Percentiles rank a stretch among this genome's conserved stretches.
Evolutionary conservation across 768 basidiomycete species (phyloP).

Genomic region (Daedalea quercina): DNA sequence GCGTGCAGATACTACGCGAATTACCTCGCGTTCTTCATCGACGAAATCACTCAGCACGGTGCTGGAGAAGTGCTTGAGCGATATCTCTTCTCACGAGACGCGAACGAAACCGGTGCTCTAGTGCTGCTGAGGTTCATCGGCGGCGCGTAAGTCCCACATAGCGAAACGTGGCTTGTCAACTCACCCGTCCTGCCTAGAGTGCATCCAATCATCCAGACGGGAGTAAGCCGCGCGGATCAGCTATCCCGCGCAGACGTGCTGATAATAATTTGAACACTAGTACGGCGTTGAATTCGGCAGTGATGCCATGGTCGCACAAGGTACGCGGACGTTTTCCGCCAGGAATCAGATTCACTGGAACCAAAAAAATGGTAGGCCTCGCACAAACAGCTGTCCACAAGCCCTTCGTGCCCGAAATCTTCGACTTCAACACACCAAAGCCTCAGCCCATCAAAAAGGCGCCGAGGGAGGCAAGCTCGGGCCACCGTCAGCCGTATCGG

Average conservation of each 20-base stretch:
- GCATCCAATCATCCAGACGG: slow-evolving; percentile 53
- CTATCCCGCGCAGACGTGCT: background rate
- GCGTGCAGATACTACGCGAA: slow-evolving; percentile 23
- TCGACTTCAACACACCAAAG: slow-evolving; percentile 20
- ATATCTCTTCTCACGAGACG: slow-evolving; percentile 37
- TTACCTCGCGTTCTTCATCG: slow-evolving; percentile 29
- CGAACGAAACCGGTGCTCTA: slow-evolving; percentile 24
- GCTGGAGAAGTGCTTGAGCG: slow-evolving; percentile 35
- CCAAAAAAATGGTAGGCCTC: slow-evolving; percentile 28
- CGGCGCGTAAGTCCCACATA: slow-evolving; percentile 27
- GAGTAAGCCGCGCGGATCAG: no score
- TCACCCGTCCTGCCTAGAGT: slow-evolving; percentile 26
- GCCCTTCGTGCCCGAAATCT: slow-evolving; percentile 23
- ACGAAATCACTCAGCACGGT: slow-evolving; percentile 32
- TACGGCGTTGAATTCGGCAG: slow-evolving; percentile 49
- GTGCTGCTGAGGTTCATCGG: slow-evolving; percentile 30
- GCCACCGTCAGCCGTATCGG: slow-evolving; percentile 19
- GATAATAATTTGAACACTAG: slow-evolving; percentile 19
- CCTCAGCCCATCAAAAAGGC: background rate
- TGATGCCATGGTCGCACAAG: slow-evolving; percentile 43
- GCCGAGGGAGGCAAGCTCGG: background rate
- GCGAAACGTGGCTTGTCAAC: no score
- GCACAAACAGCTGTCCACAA: slow-evolving; percentile 43
- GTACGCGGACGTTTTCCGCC: slow-evolving; percentile 20
- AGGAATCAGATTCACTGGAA: background rate